These are phyloP conservation scores for Lentinula sp. DNA, from an alignment of 768 basidiomycete genomes.

Conservation along the genomic window DNA sequence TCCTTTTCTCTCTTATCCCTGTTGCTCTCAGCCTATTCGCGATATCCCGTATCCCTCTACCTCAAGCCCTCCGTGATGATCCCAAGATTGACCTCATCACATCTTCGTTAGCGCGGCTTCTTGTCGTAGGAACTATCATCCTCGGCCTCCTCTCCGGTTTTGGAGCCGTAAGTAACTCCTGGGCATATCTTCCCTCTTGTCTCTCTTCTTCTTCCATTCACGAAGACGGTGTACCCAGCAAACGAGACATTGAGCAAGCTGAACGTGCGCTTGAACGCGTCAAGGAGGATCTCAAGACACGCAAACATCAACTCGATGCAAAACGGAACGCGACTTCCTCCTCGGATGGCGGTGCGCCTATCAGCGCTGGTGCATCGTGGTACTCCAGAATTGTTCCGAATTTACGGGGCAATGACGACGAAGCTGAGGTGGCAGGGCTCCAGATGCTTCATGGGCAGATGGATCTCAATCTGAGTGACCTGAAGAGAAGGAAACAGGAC, in stretches of 20 bases:
- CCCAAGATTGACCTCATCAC: slow-evolving; percentile 28
- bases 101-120: slow-evolving; percentile 53
- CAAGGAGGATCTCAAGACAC: slow-evolving; percentile 46
- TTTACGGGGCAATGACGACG: slow-evolving; percentile 40
- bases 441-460: slow-evolving; percentile 67
- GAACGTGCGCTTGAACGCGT: slow-evolving; percentile 56
- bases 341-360: slow-evolving; percentile 8
- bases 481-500: slow-evolving; percentile 42
- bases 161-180: slow-evolving; percentile 64
- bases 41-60: slow-evolving; percentile 66
- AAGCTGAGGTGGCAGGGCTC: slow-evolving; percentile 53
- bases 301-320: slow-evolving; percentile 24
- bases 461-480: slow-evolving; percentile 44
- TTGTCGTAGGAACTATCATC: slow-evolving; percentile 71
- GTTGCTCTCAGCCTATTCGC: slow-evolving; percentile 50
- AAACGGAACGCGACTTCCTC: slow-evolving; percentile 11
- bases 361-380: slow-evolving; percentile 32
- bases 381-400: slow-evolving; percentile 41
- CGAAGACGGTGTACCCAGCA: slow-evolving; percentile 28
- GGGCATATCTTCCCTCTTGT: slow-evolving; percentile 45
- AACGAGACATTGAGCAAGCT: slow-evolving; percentile 45
- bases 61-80: slow-evolving; percentile 33
- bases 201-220: slow-evolving; percentile 16
- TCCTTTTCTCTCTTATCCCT: slow-evolving; percentile 41
- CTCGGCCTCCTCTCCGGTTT: slow-evolving; percentile 80